These are phyloP conservation scores for Lippia alba DNA, from an alignment of 305 asterid genomes.

Conservation along the genomic window DNA sequence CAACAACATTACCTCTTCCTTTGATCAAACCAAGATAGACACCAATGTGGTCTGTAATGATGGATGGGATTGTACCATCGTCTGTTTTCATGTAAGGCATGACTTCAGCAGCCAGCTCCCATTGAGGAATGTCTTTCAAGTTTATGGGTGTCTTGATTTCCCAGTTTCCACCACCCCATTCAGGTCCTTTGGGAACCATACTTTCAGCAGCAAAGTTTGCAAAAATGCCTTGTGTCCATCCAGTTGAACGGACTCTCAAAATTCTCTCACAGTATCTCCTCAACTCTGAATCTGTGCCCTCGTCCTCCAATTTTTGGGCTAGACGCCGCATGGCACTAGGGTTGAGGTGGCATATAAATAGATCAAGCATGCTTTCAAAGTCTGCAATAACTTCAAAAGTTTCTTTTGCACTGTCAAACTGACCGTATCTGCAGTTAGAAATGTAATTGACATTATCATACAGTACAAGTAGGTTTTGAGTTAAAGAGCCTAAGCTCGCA, in stretches of 20 bases:
- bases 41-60: slow-evolving; percentile 94
- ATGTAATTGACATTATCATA: slow-evolving; percentile 26
- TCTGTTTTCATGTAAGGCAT: slow-evolving; percentile 99
- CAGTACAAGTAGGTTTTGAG: slow-evolving; percentile 21
- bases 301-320: slow-evolving; percentile 96
- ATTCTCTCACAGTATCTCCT: slow-evolving; percentile 97
- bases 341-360: slow-evolving; percentile 97
- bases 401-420: slow-evolving; percentile 97
- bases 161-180: slow-evolving; percentile 99
- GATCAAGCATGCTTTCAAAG: slow-evolving; percentile 96
- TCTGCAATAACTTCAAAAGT: slow-evolving; percentile 97
- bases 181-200: slow-evolving; percentile 99
- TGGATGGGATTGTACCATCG: slow-evolving; percentile 94
- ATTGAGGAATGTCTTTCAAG: slow-evolving; percentile 96
- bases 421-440: slow-evolving; percentile 84
- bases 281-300: slow-evolving; percentile 85
- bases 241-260: slow-evolving; percentile 93
- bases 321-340: slow-evolving; percentile 99
- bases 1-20: slow-evolving; percentile 96
- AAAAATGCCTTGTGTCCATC: slow-evolving; percentile 99
- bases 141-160: slow-evolving; percentile 91
- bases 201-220: slow-evolving; percentile 99
- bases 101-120: slow-evolving; percentile 99
- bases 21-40: slow-evolving; percentile 94
- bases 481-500: slow-evolving; percentile 20